Conservation (phyloP, 257 asterid species). For the Solanum infundibuliforme region DNA sequence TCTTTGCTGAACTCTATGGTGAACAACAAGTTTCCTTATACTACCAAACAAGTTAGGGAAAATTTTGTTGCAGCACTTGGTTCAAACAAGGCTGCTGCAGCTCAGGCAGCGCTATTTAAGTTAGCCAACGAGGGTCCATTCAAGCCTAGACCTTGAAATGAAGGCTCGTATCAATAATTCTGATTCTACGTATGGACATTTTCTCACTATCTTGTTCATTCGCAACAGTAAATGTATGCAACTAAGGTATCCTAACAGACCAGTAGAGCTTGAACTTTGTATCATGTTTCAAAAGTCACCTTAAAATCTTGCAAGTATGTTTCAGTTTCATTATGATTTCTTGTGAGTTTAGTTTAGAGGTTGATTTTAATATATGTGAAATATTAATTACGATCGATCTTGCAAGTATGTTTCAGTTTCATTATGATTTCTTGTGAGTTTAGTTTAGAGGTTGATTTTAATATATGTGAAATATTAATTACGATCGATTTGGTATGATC, state of each 20-base stretch:
- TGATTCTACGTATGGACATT: neutral
- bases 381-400: too few species aligned
- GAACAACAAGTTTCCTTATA: conserved; percentile 49
- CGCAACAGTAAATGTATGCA: neutral
- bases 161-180: neutral
- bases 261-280: neutral
- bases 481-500: neutral
- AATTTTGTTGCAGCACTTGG: conserved; percentile 48
- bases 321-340: neutral
- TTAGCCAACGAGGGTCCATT: conserved; percentile 64
- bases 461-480: neutral
- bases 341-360: neutral
- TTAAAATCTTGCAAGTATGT: neutral
- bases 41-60: conserved; percentile 60
- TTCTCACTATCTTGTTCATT: neutral
- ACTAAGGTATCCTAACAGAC: neutral
- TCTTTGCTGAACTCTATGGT: conserved; percentile 84
- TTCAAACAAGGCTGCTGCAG: conserved; percentile 62
- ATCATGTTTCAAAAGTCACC: neutral
- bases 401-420: neutral
- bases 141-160: conserved; percentile 28
- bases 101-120: conserved; percentile 75
- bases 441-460: neutral
- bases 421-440: neutral
- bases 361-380: neutral